These are phyloP conservation scores for Spencermartinsiella ligniputridi DNA, from an alignment of 1,139 yeast genomes.

Conservation along the genomic window DNA sequence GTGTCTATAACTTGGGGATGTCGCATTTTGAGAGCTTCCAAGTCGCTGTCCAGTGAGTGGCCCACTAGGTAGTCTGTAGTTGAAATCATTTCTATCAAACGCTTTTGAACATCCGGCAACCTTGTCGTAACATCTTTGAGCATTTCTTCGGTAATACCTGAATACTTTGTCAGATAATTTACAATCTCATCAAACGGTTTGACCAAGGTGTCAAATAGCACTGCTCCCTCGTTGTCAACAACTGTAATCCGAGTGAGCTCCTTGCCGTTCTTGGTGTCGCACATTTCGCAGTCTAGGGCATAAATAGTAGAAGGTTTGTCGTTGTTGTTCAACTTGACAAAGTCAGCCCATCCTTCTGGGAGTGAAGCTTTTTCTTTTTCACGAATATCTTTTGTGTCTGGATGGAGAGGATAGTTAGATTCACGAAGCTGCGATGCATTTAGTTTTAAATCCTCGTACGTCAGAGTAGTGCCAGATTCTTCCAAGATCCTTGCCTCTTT, in stretches of 20 bases:
- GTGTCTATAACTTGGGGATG: conserved; percentile 80
- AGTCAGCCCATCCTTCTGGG: conserved; percentile 52
- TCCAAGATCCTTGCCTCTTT: conserved; percentile 19
- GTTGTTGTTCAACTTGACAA: conserved; percentile 42
- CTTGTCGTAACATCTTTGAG: conserved; percentile 61
- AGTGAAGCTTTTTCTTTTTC: conserved; percentile 15
- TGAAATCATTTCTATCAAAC: conserved; percentile 55
- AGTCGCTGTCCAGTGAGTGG: conserved; percentile 89
- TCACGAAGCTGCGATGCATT: conserved; percentile 42
- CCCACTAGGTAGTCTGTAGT: conserved; percentile 68
- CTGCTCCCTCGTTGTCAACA: conserved; percentile 56
- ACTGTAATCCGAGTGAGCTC: conserved; percentile 77
- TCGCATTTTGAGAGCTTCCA: conserved; percentile 72
- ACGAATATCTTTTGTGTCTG: conserved; percentile 27
- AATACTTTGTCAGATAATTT: conserved; percentile 76
- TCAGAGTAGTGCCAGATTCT: conserved; percentile 27
- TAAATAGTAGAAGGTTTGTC: conserved; percentile 42
- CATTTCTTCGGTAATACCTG: conserved; percentile 78
- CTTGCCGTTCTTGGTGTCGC: conserved; percentile 54
- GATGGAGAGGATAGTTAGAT: conserved; percentile 60
- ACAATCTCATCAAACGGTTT: conserved; percentile 69
- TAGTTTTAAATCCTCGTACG: conserved; percentile 51
- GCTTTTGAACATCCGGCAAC: conserved; percentile 60
- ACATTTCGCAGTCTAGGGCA: conserved; percentile 94
- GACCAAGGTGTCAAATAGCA: conserved; percentile 67